Evolutionary conservation across 306 rosid species (phyloP), one percentile per base, ranked within the genome.

Genomic region (Cercis canadensis): DNA sequence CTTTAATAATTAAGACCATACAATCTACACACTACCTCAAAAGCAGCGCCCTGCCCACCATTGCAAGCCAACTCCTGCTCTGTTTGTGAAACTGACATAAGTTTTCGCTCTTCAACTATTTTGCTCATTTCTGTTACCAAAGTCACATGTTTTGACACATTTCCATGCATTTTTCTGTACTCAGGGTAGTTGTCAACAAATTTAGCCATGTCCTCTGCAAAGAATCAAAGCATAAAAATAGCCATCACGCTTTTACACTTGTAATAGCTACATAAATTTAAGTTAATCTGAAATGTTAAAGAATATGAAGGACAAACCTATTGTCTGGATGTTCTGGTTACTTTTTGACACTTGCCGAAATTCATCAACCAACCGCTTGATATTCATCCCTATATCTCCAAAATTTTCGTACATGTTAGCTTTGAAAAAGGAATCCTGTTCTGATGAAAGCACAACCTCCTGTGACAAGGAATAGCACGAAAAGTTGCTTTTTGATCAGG

Each of bases 361-460:
- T 57, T 91, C 99, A 84, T 94, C 97, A 55, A 89, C 99, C 78
- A 94, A 74, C 65, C 85, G 86, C 86, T 94, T 94, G 76, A 94
- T 91, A 76, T 94, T 94, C 97, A 91, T 83, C 57, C 99, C 97
- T 70, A 94, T 94, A 77, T 91, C 99, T 73, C 99, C 99, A 82
- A 94, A 91, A 77, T 94, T 94, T 60, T 94, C 97, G 18, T 87
- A 87, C 97, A 94, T 91, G 81, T 91, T 94, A 65, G 82, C 72
- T 77, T 94, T 91, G 85, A 89, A 94, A 82, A 94, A 94, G 10
- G 81, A 73, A 87, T 94, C 97, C 75, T 91, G 96, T 61, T 94
- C 97, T 32, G 96, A 89, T 66, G 97, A 94, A 79, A 94, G 83
- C 84, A 94, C 99, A 78, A 94, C 85, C 83, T 91, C 99, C 97